phyloP scores from a whole-genome alignment of 805 yeast genomes.

The Monosporozyma aerobia region DNA sequence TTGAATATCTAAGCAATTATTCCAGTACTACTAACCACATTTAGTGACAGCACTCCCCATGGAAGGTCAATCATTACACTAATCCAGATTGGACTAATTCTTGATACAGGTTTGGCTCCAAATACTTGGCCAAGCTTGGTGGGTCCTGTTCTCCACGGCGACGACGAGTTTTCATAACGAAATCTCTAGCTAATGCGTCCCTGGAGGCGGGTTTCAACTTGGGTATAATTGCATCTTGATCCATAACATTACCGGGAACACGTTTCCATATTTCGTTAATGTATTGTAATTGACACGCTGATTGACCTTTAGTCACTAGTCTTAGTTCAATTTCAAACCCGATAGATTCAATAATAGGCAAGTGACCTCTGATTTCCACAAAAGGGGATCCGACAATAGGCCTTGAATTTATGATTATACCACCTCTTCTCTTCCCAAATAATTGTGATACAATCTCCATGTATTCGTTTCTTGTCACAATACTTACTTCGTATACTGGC shows the following conservation, averaged over 20 bases:
- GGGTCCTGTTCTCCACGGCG: constrained; percentile 56
- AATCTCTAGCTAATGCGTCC: constrained; percentile 72
- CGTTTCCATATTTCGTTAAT: constrained; percentile 51
- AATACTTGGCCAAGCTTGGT: constrained; percentile 46
- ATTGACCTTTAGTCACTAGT: constrained; percentile 68
- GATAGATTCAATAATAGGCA: constrained; percentile 85
- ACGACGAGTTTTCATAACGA: constrained; percentile 77
- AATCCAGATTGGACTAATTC: constrained; percentile 46
- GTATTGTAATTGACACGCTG: constrained; percentile 58
- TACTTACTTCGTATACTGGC: constrained; percentile 59
- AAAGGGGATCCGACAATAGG: constrained; percentile 71
- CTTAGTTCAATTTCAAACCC: constrained; percentile 86
- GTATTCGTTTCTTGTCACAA: constrained; percentile 44
- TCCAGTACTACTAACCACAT: background rate
- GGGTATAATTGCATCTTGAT: constrained; percentile 51
- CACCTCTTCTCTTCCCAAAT: constrained; percentile 64
- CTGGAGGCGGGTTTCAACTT: constrained; percentile 67
- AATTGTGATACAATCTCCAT: constrained; percentile 41
- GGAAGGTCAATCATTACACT: constrained; percentile 1
- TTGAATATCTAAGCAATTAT: background rate
- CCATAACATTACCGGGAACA: constrained; percentile 91
- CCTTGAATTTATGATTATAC: constrained; percentile 33
- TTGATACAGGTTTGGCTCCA: constrained; percentile 50
- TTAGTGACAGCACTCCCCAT: background rate
- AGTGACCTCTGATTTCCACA: constrained; percentile 46